Conservation (phyloP, 805 yeast species). For the Kregervanrija delftensis region DNA sequence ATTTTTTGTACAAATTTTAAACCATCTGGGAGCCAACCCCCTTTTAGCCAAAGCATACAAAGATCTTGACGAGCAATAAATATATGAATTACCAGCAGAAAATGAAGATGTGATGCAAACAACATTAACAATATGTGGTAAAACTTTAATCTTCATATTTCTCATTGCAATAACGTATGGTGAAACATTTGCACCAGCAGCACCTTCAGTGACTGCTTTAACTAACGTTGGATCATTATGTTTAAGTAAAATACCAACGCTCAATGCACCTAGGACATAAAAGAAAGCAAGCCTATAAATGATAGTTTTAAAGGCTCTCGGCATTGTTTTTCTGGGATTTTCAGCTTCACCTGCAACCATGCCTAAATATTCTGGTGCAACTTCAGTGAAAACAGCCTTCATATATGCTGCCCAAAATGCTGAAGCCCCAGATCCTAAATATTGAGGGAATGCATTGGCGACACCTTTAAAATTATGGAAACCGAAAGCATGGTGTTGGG, state of each 20-base stretch:
- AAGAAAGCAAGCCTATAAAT: constrained; percentile 32
- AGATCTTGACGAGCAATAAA: constrained; percentile 36
- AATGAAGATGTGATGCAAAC: constrained; percentile 33
- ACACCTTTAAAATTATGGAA: constrained; percentile 31
- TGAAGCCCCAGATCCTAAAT: constrained; percentile 46
- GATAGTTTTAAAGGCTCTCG: constrained; percentile 37
- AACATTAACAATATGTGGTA: constrained; percentile 35
- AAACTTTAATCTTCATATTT: constrained; percentile 30
- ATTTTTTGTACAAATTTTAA: constrained; percentile 49
- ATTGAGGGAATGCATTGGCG: constrained; percentile 41
- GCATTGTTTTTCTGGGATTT: constrained; percentile 37
- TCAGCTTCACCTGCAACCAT: constrained; percentile 36
- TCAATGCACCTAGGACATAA: constrained; percentile 37
- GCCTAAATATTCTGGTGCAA: constrained; percentile 38
- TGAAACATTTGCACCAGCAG: constrained; percentile 36
- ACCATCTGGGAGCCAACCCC: constrained; percentile 62
- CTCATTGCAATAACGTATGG: constrained; percentile 40
- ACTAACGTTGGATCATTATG: constrained; percentile 30
- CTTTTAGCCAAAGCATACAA: constrained; percentile 34
- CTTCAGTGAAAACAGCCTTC: constrained; percentile 33
- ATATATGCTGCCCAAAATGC: constrained; percentile 46
- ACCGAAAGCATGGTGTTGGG: constrained; percentile 28
- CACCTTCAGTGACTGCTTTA: constrained; percentile 22
- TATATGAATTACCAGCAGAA: constrained; percentile 37
- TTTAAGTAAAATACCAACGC: constrained; percentile 34